Conservation (phyloP, 371 early-diverging fungal genomes). For the Mortierella sp. region DNA sequence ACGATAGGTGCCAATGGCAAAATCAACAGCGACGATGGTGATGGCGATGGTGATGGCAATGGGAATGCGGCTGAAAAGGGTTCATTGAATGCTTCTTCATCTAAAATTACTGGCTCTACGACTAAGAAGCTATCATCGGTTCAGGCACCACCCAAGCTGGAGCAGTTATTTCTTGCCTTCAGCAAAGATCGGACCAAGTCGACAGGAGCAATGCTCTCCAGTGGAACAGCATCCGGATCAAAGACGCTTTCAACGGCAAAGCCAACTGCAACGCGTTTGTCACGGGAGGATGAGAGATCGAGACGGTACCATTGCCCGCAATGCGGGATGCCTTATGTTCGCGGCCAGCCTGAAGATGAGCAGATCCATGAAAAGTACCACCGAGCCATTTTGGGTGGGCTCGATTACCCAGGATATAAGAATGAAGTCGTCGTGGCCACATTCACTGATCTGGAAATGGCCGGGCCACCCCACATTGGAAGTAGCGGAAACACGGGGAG, state of each 20-base stretch:
- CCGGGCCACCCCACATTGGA: background rate
- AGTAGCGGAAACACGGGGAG: background rate
- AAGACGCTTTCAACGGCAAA: too few species aligned
- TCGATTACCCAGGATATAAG: conserved; percentile 57
- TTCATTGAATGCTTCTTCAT: background rate
- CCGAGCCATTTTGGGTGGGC: conserved; percentile 47
- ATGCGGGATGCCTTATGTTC: conserved; percentile 55
- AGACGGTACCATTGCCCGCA: conserved; percentile 51
- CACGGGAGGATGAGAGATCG: conserved; percentile 20
- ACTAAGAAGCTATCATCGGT: background rate
- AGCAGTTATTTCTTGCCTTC: conserved; percentile 45
- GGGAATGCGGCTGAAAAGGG: background rate
- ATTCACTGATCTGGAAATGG: conserved; percentile 18
- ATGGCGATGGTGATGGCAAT: too few species aligned
- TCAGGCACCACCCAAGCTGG: conserved; percentile 25
- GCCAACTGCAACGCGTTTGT: conserved; percentile 2
- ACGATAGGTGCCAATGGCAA: background rate
- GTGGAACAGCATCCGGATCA: too few species aligned
- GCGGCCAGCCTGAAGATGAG: conserved; percentile 55
- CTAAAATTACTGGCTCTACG: background rate
- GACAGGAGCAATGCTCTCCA: too few species aligned
- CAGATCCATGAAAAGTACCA: conserved; percentile 55
- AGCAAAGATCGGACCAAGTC: conserved; percentile 33
- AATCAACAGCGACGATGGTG: background rate
- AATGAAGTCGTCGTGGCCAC: conserved; percentile 46